phyloP scores from a whole-genome alignment of 208 protist species.

The Leishmania martiniquensis region DNA sequence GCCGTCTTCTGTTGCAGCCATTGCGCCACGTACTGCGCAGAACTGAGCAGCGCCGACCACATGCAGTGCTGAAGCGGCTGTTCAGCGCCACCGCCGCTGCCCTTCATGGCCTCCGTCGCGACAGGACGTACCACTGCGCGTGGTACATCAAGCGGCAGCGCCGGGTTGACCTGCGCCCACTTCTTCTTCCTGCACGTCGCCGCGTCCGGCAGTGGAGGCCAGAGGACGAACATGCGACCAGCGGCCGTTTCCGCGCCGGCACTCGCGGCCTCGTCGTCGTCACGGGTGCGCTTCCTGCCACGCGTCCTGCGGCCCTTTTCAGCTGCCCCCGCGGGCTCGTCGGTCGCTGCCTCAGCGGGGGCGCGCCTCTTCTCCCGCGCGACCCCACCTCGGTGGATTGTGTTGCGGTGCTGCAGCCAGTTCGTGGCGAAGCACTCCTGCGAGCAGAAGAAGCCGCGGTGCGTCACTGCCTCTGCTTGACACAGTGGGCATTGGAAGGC shows the following conservation, averaged over 20 bases:
- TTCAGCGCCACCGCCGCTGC: background rate
- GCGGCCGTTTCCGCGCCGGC: background rate
- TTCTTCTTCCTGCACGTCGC: slow-evolving; percentile 14
- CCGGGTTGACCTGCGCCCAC: slow-evolving; percentile 34
- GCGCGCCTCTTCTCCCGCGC: slow-evolving; percentile 52
- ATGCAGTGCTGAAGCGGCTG: slow-evolving; percentile 26
- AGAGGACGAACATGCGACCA: slow-evolving; percentile 19
- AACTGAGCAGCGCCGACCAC: slow-evolving; percentile 60
- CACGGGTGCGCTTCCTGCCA: background rate
- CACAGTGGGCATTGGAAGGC: slow-evolving; percentile 87
- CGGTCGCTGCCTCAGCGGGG: background rate
- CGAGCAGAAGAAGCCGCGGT: slow-evolving; percentile 81
- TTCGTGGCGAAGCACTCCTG: slow-evolving; percentile 85
- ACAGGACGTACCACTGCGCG: slow-evolving; percentile 43
- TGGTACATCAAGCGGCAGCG: slow-evolving; percentile 37
- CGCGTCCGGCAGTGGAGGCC: slow-evolving; percentile 41
- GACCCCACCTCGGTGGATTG: slow-evolving; percentile 69
- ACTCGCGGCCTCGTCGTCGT: background rate
- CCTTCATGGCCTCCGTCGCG: slow-evolving; percentile 12
- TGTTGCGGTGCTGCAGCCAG: slow-evolving; percentile 77
- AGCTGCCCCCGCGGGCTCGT: background rate
- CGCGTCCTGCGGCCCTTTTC: background rate
- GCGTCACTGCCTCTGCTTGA: slow-evolving; percentile 61
- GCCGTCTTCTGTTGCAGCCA: slow-evolving; percentile 20
- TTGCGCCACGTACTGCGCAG: slow-evolving; percentile 50